Percentiles rank a stretch among this genome's conserved stretches.
These are phyloP conservation scores for Cubamyces sp. DNA, from an alignment of 768 basidiomycete genomes.

Conservation along the genomic window DNA sequence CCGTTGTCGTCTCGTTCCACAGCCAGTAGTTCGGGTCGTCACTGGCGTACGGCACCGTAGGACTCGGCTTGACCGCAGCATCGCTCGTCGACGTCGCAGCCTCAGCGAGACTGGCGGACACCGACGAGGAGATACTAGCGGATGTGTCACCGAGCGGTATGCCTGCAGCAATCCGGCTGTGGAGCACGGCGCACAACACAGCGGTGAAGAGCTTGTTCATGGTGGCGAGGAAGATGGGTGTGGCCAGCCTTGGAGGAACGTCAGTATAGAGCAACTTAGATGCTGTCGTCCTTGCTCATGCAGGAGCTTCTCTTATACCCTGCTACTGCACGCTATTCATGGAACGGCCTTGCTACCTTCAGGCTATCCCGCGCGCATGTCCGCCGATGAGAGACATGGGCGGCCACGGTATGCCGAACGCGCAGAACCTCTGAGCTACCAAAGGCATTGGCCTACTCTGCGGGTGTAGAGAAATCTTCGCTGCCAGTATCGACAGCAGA, in stretches of 20 bases:
- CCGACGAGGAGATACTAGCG: neutral
- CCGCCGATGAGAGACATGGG: too few relatives aligned
- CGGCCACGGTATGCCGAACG: too few relatives aligned
- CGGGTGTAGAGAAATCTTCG: too few relatives aligned
- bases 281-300: too few relatives aligned
- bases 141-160: conserved; percentile 15
- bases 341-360: too few relatives aligned
- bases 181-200: conserved; percentile 22
- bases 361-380: too few relatives aligned
- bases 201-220: conserved; percentile 19
- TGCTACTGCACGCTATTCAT: too few relatives aligned
- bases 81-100: conserved; percentile 16
- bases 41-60: conserved; percentile 28
- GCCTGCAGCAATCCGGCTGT: conserved; percentile 5
- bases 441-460: too few relatives aligned
- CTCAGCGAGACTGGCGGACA: neutral
- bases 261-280: too few relatives aligned
- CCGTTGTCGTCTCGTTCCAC: conserved; percentile 26
- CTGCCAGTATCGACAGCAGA: too few relatives aligned
- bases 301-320: too few relatives aligned
- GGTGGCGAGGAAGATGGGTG: neutral
- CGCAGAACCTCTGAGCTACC: too few relatives aligned
- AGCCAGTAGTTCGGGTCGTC: conserved; percentile 29
- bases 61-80: conserved; percentile 13
- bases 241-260: neutral